These are phyloP conservation scores for Pyrenophora seminiperda DNA, from an alignment of 2,329 filamentous ascomycete species.

Conservation along the genomic window DNA sequence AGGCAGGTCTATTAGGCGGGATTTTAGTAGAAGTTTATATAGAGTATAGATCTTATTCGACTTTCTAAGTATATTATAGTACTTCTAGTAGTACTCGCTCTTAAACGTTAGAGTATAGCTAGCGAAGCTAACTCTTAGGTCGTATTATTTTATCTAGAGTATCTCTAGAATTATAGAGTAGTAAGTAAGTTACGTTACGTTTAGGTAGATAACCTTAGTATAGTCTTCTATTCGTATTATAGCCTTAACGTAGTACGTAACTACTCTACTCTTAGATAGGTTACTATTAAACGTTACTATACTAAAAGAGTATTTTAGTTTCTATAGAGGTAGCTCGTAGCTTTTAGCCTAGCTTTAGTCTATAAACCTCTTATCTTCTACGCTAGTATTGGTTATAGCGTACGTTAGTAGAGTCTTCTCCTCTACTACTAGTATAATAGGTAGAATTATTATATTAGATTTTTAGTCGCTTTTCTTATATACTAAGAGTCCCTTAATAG, in stretches of 20 bases:
- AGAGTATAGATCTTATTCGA: too few relatives aligned
- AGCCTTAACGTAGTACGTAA: conserved; percentile 1
- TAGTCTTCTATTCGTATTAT: background rate
- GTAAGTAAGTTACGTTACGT: too few relatives aligned
- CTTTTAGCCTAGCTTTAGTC: background rate
- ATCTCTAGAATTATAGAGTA: conserved; percentile 1
- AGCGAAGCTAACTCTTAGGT: background rate
- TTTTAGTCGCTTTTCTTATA: background rate
- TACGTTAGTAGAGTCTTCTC: background rate
- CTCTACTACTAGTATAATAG: background rate
- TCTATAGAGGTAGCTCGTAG: too few relatives aligned
- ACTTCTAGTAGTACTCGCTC: too few relatives aligned
- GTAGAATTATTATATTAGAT: too few relatives aligned
- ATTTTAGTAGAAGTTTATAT: too few relatives aligned
- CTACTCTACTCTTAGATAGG: background rate
- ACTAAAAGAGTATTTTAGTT: too few relatives aligned
- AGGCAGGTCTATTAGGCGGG: too few relatives aligned
- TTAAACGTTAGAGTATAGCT: too few relatives aligned
- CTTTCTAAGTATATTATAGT: too few relatives aligned
- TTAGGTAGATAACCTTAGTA: background rate
- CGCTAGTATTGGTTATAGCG: background rate
- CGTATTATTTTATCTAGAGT: background rate
- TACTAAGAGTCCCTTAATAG: background rate
- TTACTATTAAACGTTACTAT: background rate
- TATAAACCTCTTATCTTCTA: background rate